phyloP scores from a whole-genome alignment of 441 rosid species.

The Dalechampia spathulata region DNA sequence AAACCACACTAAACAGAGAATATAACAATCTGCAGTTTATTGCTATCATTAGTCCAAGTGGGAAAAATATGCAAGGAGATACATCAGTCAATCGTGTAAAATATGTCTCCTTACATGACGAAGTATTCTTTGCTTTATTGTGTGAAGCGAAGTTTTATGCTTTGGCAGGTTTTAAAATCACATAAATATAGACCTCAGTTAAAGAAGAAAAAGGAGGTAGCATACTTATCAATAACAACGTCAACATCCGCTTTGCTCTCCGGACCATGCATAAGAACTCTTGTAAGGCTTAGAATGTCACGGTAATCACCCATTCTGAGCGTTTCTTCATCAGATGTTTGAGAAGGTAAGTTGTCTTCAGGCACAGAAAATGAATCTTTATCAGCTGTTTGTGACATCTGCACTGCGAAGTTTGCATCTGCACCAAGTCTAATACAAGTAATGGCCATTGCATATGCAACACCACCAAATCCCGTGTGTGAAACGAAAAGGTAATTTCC shows the following conservation, averaged over 20 bases:
- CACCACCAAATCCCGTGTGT: constrained; percentile 95
- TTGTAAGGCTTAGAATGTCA: constrained; percentile 88
- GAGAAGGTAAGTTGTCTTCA: constrained; percentile 40
- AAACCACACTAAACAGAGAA: neutral
- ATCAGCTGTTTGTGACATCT: constrained; percentile 25
- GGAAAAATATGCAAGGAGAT: neutral
- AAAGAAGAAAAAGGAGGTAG: neutral
- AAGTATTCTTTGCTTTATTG: neutral
- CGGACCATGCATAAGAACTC: constrained; percentile 92
- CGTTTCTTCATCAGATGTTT: constrained; percentile 68
- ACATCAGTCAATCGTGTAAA: neutral
- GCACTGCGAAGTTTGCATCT: constrained; percentile 33
- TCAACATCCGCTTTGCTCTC: constrained; percentile 95
- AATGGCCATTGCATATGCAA: constrained; percentile 91
- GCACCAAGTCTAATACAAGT: constrained; percentile 70
- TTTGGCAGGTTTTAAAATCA: neutral
- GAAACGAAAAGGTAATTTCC: constrained; percentile 86
- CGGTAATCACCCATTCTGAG: constrained; percentile 91
- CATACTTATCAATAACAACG: constrained; percentile 59
- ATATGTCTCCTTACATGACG: neutral
- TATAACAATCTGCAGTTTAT: no score
- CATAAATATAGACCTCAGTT: constrained; percentile 1
- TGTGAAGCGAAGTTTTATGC: neutral
- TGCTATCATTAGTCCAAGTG: neutral
- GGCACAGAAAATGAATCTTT: constrained; percentile 21